Conservation (phyloP, 116 monocot genomes). For the Trichopus zeylanicus region DNA sequence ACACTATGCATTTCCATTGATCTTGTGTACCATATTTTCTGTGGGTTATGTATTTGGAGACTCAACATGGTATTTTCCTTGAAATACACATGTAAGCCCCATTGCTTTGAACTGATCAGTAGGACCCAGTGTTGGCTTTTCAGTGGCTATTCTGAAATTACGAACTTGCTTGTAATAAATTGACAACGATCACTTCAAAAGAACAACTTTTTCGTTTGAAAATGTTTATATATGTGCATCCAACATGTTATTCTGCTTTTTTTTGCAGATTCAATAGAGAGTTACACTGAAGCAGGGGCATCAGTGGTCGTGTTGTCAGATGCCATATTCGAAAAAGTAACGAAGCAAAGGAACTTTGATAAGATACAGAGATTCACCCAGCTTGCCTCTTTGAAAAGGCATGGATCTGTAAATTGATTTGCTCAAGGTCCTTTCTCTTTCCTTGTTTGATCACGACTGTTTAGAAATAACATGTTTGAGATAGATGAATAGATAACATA, state of each 20-base stretch:
- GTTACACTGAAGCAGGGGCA: slow-evolving; percentile 55
- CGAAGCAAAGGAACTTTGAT: slow-evolving; percentile 39
- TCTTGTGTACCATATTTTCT: neutral
- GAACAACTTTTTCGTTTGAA: neutral
- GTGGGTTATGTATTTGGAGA: too few species aligned
- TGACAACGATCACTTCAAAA: neutral
- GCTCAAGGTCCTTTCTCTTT: neutral
- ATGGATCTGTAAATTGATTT: slow-evolving; percentile 14
- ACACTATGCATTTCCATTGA: neutral
- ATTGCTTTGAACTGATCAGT: too few species aligned
- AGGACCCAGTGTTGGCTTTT: too few species aligned
- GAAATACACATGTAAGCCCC: too few species aligned
- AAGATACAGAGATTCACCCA: slow-evolving; percentile 38
- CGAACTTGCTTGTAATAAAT: neutral
- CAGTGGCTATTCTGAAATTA: neutral
- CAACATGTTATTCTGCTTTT: neutral
- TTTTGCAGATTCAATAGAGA: slow-evolving; percentile 42
- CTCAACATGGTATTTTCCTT: neutral
- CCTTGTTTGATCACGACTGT: too few species aligned
- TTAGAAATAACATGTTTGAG: too few species aligned
- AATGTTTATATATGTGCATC: too few species aligned
- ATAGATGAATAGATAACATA: too few species aligned
- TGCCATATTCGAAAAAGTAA: slow-evolving; percentile 79
- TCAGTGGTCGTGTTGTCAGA: slow-evolving; percentile 80
- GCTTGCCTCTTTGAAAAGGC: slow-evolving; percentile 18